Evolutionary conservation across 495 filamentous ascomycete species (phyloP), one percentile per base, ranked within the genome.

Genomic region (Geoglossum glabrum): DNA sequence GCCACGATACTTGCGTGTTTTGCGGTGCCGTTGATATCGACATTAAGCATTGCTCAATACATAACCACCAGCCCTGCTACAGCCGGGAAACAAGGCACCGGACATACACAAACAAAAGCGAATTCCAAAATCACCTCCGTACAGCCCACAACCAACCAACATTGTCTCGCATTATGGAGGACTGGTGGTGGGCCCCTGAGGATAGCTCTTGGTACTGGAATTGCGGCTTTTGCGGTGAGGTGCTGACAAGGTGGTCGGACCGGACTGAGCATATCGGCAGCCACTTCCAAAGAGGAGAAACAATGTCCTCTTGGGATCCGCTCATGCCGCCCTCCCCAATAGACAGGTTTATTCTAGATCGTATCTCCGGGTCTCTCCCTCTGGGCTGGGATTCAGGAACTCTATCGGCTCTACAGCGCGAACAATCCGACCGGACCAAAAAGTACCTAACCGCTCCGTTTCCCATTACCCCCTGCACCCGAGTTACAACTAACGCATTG

Each of bases 191-290:
- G 36, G 7, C 36, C 13, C 13, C 36, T 17, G 36, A 40, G 15
- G 36, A 40, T 17, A 40, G 17, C 13, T 6, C 36, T 17, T 10
- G 55, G 58, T 45, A 57, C 31, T 57, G 63, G 66, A 61, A 61
- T 30, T 46, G 59, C 60, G 49, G 57, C 49, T 55, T 56, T 62
- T 49, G 62, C n/a, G 45, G 61, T 15, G 25, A 63, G 59, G 57
- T 56, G 56, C 57, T 40, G 13, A 17, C 36, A 40, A 10, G 3
- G 15, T 40, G 36, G 36, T 9, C 13, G 3, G 36, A 40, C 13
- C 36, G 36, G 13, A 17, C 17, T 3, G 36, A 40, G 36, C 46
- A 65, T 23, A 57, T 63, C 7, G 57, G 56, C 49, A 40, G 31
- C 36, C 33, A 50, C 15, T 40, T 40, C 31, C 5, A 11, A 11